phyloP scores from a whole-genome alignment of 2,329 filamentous ascomycete species.

The Domatiomyces globalis region DNA sequence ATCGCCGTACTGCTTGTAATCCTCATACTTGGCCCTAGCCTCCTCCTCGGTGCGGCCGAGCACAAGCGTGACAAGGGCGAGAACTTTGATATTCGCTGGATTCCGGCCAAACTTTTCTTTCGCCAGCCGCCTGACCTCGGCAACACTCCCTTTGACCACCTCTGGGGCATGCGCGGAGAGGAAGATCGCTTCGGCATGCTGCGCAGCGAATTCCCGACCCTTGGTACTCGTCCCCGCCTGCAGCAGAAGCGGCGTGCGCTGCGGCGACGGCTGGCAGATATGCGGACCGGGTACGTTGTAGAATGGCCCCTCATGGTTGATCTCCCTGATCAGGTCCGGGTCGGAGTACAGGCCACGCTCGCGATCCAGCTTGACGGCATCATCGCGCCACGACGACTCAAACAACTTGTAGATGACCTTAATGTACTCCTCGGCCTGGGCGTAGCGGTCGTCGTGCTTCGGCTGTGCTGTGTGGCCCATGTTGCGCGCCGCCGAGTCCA shows the following conservation, averaged over 20 bases:
- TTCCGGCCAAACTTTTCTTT: conserved; percentile 40
- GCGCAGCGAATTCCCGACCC: conserved; percentile 42
- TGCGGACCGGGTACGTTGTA: conserved; percentile 34
- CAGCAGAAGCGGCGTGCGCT: conserved; percentile 43
- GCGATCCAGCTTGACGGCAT: conserved; percentile 41
- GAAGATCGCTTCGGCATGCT: conserved; percentile 48
- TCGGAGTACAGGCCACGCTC: conserved; percentile 46
- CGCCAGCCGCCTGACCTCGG: conserved; percentile 40
- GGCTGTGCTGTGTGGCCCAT: conserved; percentile 44
- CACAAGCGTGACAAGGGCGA: conserved; percentile 37
- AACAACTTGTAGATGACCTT: conserved; percentile 6
- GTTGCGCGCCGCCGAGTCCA: conserved; percentile 52
- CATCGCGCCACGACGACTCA: conserved; percentile 31
- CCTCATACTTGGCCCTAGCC: conserved; percentile 39
- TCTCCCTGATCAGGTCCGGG: conserved; percentile 45
- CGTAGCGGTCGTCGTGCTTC: conserved; percentile 51
- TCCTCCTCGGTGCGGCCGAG: conserved; percentile 39
- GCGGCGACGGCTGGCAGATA: conserved; percentile 42
- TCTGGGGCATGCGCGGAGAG: conserved; percentile 44
- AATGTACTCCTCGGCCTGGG: conserved; percentile 47
- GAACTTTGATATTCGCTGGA: conserved; percentile 43
- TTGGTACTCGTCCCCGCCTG: conserved; percentile 47
- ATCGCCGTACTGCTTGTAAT: conserved; percentile 38
- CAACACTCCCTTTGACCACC: conserved; percentile 39
- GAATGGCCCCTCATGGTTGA: conserved; percentile 47